Percentiles rank a stretch among this genome's conserved stretches.
Conservation (phyloP, 805 yeast species). For the Grigorovia yakushimaensis region DNA sequence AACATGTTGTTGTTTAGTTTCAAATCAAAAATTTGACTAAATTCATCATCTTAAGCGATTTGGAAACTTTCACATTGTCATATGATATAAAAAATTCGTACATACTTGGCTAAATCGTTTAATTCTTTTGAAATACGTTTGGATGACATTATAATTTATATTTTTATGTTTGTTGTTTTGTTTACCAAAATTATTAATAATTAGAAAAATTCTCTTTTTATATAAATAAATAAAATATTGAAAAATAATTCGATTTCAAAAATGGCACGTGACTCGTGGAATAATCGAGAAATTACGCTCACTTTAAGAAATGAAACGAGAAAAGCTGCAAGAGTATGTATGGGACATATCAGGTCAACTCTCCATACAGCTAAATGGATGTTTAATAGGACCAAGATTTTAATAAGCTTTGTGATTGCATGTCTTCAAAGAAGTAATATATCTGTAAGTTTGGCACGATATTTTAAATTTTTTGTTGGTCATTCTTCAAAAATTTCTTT, state of each 20-base stretch:
- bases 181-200: background rate
- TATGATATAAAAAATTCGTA: slow-evolving; percentile 12
- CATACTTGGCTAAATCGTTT: slow-evolving; percentile 88
- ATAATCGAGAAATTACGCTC: background rate
- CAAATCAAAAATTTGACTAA: background rate
- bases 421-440: too few species aligned
- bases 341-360: too few species aligned
- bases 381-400: too few species aligned
- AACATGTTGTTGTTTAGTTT: background rate
- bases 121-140: slow-evolving; percentile 96
- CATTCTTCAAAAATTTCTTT: too few species aligned
- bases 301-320: background rate
- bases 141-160: slow-evolving; percentile 48
- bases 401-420: too few species aligned
- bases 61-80: background rate
- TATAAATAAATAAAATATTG: background rate
- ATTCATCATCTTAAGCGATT: too few species aligned
- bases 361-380: too few species aligned
- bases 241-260: background rate
- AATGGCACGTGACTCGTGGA: background rate
- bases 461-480: too few species aligned
- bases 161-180: background rate
- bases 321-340: too few species aligned
- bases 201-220: background rate
- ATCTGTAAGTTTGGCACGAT: too few species aligned